A percentile compares a stretch with the other conserved stretches of the same genome.
These are phyloP conservation scores for Fagopyrum esculentum DNA, from an alignment of 148 eudicot species.

Conservation along the genomic window DNA sequence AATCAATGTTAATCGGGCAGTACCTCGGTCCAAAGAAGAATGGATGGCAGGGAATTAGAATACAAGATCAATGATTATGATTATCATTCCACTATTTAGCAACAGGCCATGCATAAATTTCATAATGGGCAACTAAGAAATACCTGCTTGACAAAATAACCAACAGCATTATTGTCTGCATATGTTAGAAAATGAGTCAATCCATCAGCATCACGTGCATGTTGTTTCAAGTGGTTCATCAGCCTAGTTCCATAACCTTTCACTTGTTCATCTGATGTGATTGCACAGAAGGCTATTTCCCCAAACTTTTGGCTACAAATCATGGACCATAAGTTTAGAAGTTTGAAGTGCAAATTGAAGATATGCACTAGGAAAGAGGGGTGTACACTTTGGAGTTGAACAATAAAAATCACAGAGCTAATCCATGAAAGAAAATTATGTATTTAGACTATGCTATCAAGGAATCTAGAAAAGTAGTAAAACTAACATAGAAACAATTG, in stretches of 20 bases:
- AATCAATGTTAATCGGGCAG: not conserved
- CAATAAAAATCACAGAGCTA: no score
- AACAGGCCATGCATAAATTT: not conserved
- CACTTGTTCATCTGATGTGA: constrained; percentile 95
- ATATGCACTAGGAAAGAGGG: no score
- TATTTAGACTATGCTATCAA: no score
- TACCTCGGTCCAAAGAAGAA: not conserved
- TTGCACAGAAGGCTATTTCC: constrained; percentile 98
- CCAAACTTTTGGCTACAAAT: constrained; percentile 80
- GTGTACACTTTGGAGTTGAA: no score
- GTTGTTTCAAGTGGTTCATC: constrained; percentile 95
- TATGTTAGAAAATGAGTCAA: constrained; percentile 93
- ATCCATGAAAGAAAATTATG: no score
- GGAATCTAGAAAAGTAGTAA: no score
- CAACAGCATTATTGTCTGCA: constrained; percentile 99
- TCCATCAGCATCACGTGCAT: constrained; percentile 95
- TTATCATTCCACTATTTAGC: not conserved
- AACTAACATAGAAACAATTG: no score
- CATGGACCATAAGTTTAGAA: not conserved
- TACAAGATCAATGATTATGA: not conserved
- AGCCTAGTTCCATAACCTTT: constrained; percentile 98
- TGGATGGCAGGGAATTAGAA: no score
- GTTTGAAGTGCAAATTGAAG: not conserved
- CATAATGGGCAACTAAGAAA: not conserved
- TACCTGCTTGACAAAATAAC: constrained; percentile 96